These are phyloP conservation scores for Xylaria sp. DNA, from an alignment of 2,329 filamentous ascomycete genomes.

Conservation along the genomic window DNA sequence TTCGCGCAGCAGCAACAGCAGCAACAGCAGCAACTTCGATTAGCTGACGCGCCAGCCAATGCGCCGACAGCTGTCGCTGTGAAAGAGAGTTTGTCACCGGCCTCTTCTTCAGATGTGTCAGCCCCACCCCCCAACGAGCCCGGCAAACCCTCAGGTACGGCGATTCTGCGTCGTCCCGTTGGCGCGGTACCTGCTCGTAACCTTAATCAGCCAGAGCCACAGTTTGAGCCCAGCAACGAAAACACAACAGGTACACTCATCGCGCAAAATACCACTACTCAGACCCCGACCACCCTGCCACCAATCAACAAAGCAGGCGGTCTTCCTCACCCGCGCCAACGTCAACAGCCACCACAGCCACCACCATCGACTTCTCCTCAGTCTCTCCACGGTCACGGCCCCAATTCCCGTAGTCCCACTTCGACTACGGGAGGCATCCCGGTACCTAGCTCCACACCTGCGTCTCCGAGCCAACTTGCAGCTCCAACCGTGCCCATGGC, in stretches of 20 bases:
- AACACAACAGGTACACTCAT: conserved; percentile 31
- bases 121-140: conserved; percentile 38
- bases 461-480: neutral
- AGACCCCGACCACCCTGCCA: conserved; percentile 27
- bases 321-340: conserved; percentile 32
- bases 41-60: conserved; percentile 8
- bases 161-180: conserved; percentile 40
- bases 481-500: conserved; percentile 5
- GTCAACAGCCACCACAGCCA: neutral
- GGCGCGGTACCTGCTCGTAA: conserved; percentile 31
- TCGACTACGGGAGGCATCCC: conserved; percentile 17
- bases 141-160: conserved; percentile 32
- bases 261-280: conserved; percentile 7
- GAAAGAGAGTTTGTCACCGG: conserved; percentile 3
- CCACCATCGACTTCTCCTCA: conserved; percentile 3
- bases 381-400: neutral
- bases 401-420: conserved; percentile 16
- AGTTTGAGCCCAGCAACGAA: conserved; percentile 23
- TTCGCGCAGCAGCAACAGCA: conserved; percentile 12
- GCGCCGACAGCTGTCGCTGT: conserved; percentile 7
- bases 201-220: conserved; percentile 29
- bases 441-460: conserved; percentile 13
- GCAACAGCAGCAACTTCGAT: too few species aligned
- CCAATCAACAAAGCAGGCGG: conserved; percentile 25
- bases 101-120: conserved; percentile 7